phyloP scores from a whole-genome alignment of 768 basidiomycete species.

The Leucogyrophana mollusca region DNA sequence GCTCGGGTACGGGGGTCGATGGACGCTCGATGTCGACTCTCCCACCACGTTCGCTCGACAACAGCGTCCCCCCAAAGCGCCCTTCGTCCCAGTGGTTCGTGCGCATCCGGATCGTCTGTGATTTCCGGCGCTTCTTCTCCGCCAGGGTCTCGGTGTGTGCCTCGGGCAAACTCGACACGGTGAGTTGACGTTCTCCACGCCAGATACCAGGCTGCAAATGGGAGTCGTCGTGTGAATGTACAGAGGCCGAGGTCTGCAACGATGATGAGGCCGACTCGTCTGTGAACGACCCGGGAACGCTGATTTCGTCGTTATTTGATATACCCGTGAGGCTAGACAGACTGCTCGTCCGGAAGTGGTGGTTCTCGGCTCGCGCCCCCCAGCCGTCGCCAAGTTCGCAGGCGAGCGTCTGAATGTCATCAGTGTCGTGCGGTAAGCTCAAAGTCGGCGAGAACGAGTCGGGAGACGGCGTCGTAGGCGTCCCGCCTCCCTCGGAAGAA shows the following conservation, averaged over 20 bases:
- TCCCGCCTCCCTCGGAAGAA: conserved; percentile 31
- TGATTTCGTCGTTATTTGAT: conserved; percentile 9
- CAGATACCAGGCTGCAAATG: conserved; percentile 9
- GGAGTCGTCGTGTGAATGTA: conserved; percentile 10
- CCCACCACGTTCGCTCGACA: conserved; percentile 14
- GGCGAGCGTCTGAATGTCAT: conserved; percentile 42
- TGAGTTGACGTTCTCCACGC: conserved; percentile 8
- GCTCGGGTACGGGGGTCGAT: conserved; percentile 36
- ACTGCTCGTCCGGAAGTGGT: conserved; percentile 54
- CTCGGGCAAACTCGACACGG: conserved; percentile 24
- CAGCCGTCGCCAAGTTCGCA: conserved; percentile 59
- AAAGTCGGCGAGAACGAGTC: conserved; percentile 20
- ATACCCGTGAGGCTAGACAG: conserved; percentile 49
- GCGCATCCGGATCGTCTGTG: conserved; percentile 54
- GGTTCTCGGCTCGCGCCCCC: conserved; percentile 32
- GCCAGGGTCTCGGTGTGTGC: conserved; percentile 14
- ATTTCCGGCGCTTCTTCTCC: conserved; percentile 35
- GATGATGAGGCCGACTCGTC: too few relatives aligned
- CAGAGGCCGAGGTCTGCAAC: neutral
- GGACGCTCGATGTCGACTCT: conserved; percentile 20
- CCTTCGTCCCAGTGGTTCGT: conserved; percentile 61
- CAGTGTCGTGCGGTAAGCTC: conserved; percentile 4
- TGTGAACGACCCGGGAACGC: conserved; percentile 1
- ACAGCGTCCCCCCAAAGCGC: conserved; percentile 42
- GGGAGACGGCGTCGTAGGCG: conserved; percentile 12